Base-by-base conservation (phyloP, 208 protist species). In the Trypanosomatidae sp. region DNA sequence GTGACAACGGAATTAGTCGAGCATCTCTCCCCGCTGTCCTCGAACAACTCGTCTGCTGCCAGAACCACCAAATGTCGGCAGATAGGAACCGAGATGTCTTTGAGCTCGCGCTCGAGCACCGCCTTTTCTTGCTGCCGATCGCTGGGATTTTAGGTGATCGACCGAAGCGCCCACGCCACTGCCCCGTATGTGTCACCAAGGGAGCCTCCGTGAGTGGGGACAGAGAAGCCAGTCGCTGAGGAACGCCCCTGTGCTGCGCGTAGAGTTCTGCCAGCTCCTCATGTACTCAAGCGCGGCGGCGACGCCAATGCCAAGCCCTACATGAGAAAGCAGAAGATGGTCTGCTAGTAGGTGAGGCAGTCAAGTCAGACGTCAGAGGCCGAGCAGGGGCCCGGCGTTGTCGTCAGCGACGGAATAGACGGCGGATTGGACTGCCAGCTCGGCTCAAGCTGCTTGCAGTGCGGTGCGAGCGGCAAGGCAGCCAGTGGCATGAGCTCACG, bases 31-130 rank as follows among this genome's bases (percentile, higher is more conserved):
- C 12, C 22, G 55, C 17, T 59, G 55, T 59, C 55, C 25, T 59
- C 10, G 25, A 36, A 33, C 5, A 25, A 15, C 1, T 44, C 28
- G 33, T 33, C 30, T 22, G 64, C 49, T 8, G 60, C 66, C 15
- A 78, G 47, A 66, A 70, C 74, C 13, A 43, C 52, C 41, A 70
- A 33, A 69, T 69, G 65, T 62, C 52, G 39, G 60, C 69, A 62
- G 62, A 70, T 79, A 0, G 25, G 68, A 3, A 39, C 60, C 0
- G 68, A 69, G 69, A 73, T 56, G 19, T 60, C 74, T 30, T 65
- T 62, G 22, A 70, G 59, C 0, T 49, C 68, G 30, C 33, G 49
- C 44, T 74, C 74, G 43, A 60, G 71, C 67, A 64, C 67, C 41
- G 33, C 8, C 50, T 43, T 55, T n/a, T 67, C 74, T 33, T 46